Base-by-base conservation (phyloP, 1,284 basidiomycete genomes). In the Pholiota adiposa region DNA sequence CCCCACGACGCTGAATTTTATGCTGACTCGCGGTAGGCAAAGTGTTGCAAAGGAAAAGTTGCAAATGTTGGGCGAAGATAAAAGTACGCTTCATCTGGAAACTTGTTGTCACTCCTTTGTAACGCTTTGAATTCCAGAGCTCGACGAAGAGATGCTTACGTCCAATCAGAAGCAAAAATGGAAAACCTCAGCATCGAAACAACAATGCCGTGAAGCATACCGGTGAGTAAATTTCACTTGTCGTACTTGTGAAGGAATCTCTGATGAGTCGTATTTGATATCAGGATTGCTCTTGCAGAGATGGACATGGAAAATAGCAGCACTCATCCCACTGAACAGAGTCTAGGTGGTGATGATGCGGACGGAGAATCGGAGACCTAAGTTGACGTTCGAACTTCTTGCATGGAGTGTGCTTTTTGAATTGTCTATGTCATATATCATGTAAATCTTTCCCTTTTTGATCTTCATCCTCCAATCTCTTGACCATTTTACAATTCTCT, bases 21-120 rank as follows among this genome's bases (percentile, higher is more conserved):
- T 46, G n/a, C n/a, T n/a, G 27, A 21, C 18, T 40, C 58, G 53
- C 21, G 16, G 16, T 60, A 84, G 85, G 83, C 83, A 83, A 70
- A 86, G 80, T 77, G 75, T 88, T 11, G 68, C 75, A 3, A 60
- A 74, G 16, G 79, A 79, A 34, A 79, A 77, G 56, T 73, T 92
- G 12, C 76, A 81, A 23, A 61, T 81, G 54, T 73, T 93, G 0
- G 86, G 85, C 4, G 86, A 87, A 65, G 78, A 84, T 65, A 70
- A 80, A 64, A 78, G 88, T 90, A 63, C 67, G 80, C 14, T 9
- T 36, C 12, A 18, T 19, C n/a, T 3, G 11, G 6, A 11, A 19
- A 44, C 8, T 19, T 34, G 31, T 41, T 19, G 33, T 25, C 38
- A 46, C 1, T 36, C 8, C 18, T 44, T 18, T 11, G 29, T 25